Evolutionary conservation across 225 moss, liverwort and hornwort genomes (phyloP), one percentile per base, ranked within the genome.

Genomic region (Climacium dendroides): DNA sequence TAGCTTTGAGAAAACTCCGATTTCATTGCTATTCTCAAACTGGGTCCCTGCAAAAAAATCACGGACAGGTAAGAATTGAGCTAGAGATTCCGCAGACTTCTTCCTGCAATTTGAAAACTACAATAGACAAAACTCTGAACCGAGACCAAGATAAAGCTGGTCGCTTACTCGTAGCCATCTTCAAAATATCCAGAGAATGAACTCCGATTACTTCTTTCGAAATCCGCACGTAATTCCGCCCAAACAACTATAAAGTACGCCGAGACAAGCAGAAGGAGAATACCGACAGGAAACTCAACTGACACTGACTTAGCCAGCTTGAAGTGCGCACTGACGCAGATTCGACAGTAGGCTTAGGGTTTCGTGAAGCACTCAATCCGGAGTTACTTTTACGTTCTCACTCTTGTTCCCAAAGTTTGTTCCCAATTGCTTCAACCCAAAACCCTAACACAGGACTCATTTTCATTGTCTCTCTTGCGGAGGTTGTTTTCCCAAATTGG

Each of bases 1-100:
- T 8, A 98, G 92, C 89, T 95, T 96, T 9, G 96, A 91, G 32
- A 96, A 98, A 47, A 95, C 97, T 43, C 96, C 96, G 66, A 98
- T 94, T 80, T 98, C 98, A 75, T 93, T 96, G 73, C 94, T 98
- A 64, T 98, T 98, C 87, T 98, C 96, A 66, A 98, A 98, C 89
- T 96, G 96, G 37, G 91, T 85, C 87, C 95, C 93, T 93, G 90
- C 48, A 81, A 64, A 65, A n/a, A 77, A 37, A 9, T n/a, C 60
- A 75, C 30, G 35, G 1, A 43, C 19, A 32, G 34, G 43, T 67
- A 25, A 48, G 48, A 48, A 48, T 47, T 48, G 35, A 81, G 45
- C 81, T 35, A 64, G 3, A 16, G 48, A 30, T 63, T 63, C 47
- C 25, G 16, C 10, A 81, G 15, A 69, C 25, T 52, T 63, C 66